Conservation (phyloP, 2,329 filamentous ascomycete species). For the Paraconiothyrium brasiliense region DNA sequence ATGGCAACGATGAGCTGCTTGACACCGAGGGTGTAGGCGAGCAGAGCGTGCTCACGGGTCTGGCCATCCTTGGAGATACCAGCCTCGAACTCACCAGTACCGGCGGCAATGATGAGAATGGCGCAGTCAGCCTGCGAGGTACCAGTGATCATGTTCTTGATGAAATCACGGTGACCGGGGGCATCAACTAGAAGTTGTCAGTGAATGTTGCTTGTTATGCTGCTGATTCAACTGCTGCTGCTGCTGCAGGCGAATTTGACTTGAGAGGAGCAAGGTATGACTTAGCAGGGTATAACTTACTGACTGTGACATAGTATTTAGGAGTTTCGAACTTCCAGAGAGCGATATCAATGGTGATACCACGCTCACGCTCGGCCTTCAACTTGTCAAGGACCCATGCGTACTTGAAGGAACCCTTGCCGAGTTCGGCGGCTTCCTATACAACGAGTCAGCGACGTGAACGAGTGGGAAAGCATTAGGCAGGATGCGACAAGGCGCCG, state of each 20-base stretch:
- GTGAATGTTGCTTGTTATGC: slow-evolving; percentile 5
- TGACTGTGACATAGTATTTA: slow-evolving; percentile 98
- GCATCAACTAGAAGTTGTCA: slow-evolving; percentile 64
- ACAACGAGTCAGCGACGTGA: slow-evolving; percentile 46
- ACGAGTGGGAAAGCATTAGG: slow-evolving; percentile 24
- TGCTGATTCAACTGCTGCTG: not conserved
- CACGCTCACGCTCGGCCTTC: slow-evolving; percentile 99
- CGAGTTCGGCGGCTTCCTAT: slow-evolving; percentile 97
- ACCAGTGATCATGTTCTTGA: slow-evolving; percentile 99
- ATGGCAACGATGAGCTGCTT: slow-evolving; percentile 99
- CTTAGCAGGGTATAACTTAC: slow-evolving; percentile 45
- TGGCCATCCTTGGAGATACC: slow-evolving; percentile 99
- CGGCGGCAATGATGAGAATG: slow-evolving; percentile 99
- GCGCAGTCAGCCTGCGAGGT: slow-evolving; percentile 99
- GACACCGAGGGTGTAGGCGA: slow-evolving; percentile 99
- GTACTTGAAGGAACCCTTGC: slow-evolving; percentile 99
- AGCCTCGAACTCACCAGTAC: slow-evolving; percentile 99
- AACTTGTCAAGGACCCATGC: slow-evolving; percentile 99
- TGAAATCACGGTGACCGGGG: slow-evolving; percentile 99
- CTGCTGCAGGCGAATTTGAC: slow-evolving; percentile 56
- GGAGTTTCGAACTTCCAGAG: slow-evolving; percentile 99
- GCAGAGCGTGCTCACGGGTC: slow-evolving; percentile 99
- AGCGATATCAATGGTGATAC: slow-evolving; percentile 99
- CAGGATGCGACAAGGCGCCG: slow-evolving; percentile 14
- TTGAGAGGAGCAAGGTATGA: slow-evolving; percentile 39